Base-by-base conservation (phyloP, 2,329 filamentous ascomycete species). In the Aspergillus chevalieri region DNA sequence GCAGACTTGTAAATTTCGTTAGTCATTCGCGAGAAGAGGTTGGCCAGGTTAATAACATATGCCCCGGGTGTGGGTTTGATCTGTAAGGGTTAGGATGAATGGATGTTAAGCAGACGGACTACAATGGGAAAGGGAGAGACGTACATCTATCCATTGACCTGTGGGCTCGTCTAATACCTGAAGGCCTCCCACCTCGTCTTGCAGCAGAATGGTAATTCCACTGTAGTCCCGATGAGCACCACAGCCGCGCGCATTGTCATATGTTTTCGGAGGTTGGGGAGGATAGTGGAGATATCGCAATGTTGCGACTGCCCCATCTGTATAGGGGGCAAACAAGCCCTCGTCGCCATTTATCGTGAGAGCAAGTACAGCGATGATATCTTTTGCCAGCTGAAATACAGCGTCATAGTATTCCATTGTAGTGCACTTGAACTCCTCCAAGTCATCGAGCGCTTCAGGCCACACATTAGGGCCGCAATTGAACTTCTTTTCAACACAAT, bases 221-320 rank as follows among this genome's bases (percentile, higher is more conserved):
- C 70, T 71, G 43, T 74, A 74, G 43, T 74, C 72, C 1, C 67
- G 73, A 47, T 74, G 72, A 1, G 72, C 72, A 1, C 72, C 70
- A 26, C 73, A 69, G 0, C 72, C 71, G 0, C 69, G 58, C 10
- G 65, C 68, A 28, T 57, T 63, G 39, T 63, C 61, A 12, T 72
- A 67, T 22, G 60, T 58, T 22, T 72, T 66, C 1, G 65, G 62
- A 1, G 68, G 66, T 47, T 72, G 68, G 0, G 65, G 61, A 0
- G 70, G 71, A 55, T 74, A 74, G 50, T 74, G 71, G n/a, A 74
- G 58, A 39, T 71, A 60, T 10, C 71, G 62, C 62, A 74, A 68
- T 14, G 66, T 72, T 1, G 72, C 71, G n/a, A 74, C 65, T 0
- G 70, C 66, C 10, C 63, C 63, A 3, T 58, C 51, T 0, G 62